Evolutionary conservation across 192 early-diverging fungal species (phyloP).

Genomic region (Powellomyces hirtus): DNA sequence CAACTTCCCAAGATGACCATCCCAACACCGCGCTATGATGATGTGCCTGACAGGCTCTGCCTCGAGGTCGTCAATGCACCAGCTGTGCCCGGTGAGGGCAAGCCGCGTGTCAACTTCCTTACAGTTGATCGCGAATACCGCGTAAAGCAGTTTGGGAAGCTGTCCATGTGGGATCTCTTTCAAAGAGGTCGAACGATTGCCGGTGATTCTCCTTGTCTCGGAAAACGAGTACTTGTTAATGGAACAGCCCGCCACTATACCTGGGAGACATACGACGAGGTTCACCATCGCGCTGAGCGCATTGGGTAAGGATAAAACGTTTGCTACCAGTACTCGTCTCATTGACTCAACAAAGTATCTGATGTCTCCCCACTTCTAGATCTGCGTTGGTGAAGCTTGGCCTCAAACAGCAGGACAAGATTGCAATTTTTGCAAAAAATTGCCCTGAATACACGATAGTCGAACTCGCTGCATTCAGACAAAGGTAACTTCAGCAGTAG

Average conservation of each 20-base stretch:
- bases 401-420: neutral
- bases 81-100: slow-evolving; percentile 57
- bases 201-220: slow-evolving; percentile 55
- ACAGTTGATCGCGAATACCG: neutral
- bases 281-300: slow-evolving; percentile 56
- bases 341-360: too few species aligned
- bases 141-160: slow-evolving; percentile 3
- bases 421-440: slow-evolving; percentile 77
- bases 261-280: slow-evolving; percentile 60
- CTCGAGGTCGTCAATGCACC: slow-evolving; percentile 46
- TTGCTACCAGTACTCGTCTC: too few species aligned
- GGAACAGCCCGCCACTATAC: slow-evolving; percentile 47
- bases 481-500: too few species aligned
- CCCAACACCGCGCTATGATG: neutral
- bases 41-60: neutral
- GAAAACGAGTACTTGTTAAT: slow-evolving; percentile 60
- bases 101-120: slow-evolving; percentile 48
- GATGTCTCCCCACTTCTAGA: slow-evolving; percentile 5
- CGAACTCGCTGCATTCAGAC: slow-evolving; percentile 63
- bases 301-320: slow-evolving; percentile 72
- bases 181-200: neutral
- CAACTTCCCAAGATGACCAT: neutral
- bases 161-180: slow-evolving; percentile 5
- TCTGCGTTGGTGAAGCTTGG: slow-evolving; percentile 19
- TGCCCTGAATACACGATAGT: slow-evolving; percentile 74